Percentiles rank a stretch among this genome's conserved stretches.
Evolutionary conservation across 129 eudicot species (phyloP).

Genomic region (Lactuca saligna): DNA sequence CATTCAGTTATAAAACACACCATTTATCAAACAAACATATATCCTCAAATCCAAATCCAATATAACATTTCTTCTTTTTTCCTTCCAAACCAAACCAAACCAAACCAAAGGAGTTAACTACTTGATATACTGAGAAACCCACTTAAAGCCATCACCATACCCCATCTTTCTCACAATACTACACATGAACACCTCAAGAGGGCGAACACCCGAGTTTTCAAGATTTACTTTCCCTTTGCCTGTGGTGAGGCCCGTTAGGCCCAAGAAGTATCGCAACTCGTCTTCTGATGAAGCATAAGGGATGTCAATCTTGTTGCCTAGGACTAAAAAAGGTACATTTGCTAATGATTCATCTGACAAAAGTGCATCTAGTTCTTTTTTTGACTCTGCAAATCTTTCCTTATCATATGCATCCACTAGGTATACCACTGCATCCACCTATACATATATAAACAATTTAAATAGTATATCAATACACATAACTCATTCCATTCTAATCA

Average conservation of each 20-base stretch:
- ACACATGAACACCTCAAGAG: conserved; percentile 96
- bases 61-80: neutral
- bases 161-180: conserved; percentile 96
- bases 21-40: too few relatives aligned
- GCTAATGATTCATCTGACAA: conserved; percentile 84
- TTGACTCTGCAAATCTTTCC: conserved; percentile 85
- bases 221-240: conserved; percentile 87
- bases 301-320: conserved; percentile 91
- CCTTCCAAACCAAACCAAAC: neutral
- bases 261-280: conserved; percentile 64
- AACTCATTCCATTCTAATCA: too few relatives aligned
- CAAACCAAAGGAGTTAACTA: conserved; percentile 19
- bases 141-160: conserved; percentile 91
- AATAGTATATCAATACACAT: too few relatives aligned
- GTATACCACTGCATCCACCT: conserved; percentile 95
- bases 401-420: conserved; percentile 87
- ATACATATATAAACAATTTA: neutral
- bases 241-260: conserved; percentile 68
- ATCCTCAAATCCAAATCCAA: neutral
- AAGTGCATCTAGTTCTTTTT: conserved; percentile 90
- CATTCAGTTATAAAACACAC: neutral
- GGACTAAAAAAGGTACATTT: conserved; percentile 68
- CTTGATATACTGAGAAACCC: conserved; percentile 92
- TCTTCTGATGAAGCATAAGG: conserved; percentile 94
- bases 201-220: conserved; percentile 65